Base-by-base conservation (phyloP, 2,329 filamentous ascomycete species). In the Pyrenophora graminea region DNA sequence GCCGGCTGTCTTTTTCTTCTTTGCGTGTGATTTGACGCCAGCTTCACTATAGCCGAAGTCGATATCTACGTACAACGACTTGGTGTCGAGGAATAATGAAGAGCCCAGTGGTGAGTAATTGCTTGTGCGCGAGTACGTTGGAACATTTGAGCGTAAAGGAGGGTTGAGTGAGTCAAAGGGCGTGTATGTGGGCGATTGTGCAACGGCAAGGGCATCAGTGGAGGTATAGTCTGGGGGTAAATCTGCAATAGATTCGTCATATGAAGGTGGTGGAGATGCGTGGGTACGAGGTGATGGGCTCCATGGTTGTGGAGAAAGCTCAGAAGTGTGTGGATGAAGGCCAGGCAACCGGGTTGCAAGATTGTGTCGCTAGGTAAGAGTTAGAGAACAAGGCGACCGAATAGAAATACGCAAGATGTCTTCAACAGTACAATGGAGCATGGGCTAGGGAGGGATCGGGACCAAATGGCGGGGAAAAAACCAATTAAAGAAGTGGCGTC, bases 11-110 rank as follows among this genome's bases (percentile, higher is more conserved):
- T 77, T 77, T 56, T 79, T 79, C 71, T 87, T 87, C 51, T 76
- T 74, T 27, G 77, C 79, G 64, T 86, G 80, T 44, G 77, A 69
- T 31, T 71, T 74, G 53, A 79, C 62, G 30, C 76, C 72, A 79
- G 83, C 41, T 78, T 82, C 76, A 45, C 79, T 72, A 21, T 79
- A 82, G 18, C 76, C 75, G 51, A 88, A 83, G 64, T 89, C 85
- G 43, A 89, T 74, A 25, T 76, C 71, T 17, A 74, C 65, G 60
- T 68, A 65, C 18, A 63, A 47, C 33, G 62, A 66, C 60, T 72
- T 70, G 48, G 69, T 63, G 55, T 70, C 63, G 15, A 70, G 19
- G 40, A 63, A 66, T 31, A 71, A 51, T 13, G 64, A 70, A 45
- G 68, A 66, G 37, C 36, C 42, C 34, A 64, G 65, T 27, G 64